These are phyloP conservation scores for Picochlorum sp. DNA, from an alignment of 139 green algal species.

Conservation along the genomic window DNA sequence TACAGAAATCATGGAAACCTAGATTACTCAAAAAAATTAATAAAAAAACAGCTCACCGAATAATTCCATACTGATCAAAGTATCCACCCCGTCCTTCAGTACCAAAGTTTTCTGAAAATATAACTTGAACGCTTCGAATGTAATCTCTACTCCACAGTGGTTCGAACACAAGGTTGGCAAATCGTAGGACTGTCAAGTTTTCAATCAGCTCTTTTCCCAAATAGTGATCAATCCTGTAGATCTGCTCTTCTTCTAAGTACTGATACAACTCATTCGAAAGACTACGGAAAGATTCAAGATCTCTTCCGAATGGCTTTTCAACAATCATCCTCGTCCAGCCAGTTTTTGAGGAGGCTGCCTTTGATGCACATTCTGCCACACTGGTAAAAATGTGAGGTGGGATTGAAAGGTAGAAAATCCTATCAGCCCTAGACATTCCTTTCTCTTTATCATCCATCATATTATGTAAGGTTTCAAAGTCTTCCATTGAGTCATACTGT, in stretches of 20 bases:
- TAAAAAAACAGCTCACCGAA: too few relatives aligned
- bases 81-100: conserved; percentile 96
- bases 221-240: conserved; percentile 99
- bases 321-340: conserved; percentile 97
- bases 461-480: conserved; percentile 61
- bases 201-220: conserved; percentile 99
- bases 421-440: conserved; percentile 37
- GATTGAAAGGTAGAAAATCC: conserved; percentile 98
- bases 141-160: conserved; percentile 92
- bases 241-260: conserved; percentile 91
- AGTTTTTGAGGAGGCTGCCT: conserved; percentile 50
- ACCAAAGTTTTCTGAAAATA: conserved; percentile 97
- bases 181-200: conserved; percentile 94
- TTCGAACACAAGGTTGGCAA: conserved; percentile 97
- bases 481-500: conserved; percentile 51
- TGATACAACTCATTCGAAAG: conserved; percentile 58
- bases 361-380: conserved; percentile 55
- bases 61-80: conserved; percentile 99
- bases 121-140: conserved; percentile 96
- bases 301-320: conserved; percentile 97
- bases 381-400: conserved; percentile 84
- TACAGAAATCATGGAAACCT: too few relatives aligned
- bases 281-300: conserved; percentile 65
- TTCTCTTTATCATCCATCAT: conserved; percentile 57
- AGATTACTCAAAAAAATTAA: too few relatives aligned